Conservation (phyloP, 2,329 filamentous ascomycete species). For the Apiospora aurea region DNA sequence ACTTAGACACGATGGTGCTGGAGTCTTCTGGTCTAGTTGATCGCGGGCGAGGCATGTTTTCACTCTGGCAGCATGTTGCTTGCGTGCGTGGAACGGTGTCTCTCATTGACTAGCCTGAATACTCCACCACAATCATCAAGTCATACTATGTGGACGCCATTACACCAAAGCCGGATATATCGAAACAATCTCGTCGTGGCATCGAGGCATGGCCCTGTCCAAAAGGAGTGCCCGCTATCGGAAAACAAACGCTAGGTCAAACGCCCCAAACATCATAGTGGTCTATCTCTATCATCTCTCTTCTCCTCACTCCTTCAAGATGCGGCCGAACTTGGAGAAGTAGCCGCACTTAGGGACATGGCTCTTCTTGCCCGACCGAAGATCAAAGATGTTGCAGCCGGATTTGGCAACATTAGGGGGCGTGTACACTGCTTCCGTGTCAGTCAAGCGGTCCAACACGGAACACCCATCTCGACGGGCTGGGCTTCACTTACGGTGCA, state of each 20-base stretch:
- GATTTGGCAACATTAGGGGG: conserved; percentile 86
- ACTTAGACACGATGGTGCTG: background rate
- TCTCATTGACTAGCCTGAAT: background rate
- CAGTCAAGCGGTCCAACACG: conserved; percentile 33
- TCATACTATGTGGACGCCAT: conserved; percentile 3
- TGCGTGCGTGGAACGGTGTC: background rate
- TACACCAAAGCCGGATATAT: background rate
- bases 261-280: background rate
- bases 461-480: conserved; percentile 5
- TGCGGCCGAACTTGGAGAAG: conserved; percentile 68
- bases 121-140: background rate
- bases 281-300: background rate
- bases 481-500: conserved; percentile 67
- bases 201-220: background rate
- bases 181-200: background rate
- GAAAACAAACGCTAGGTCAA: conserved; percentile 2
- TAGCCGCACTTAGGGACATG: conserved; percentile 76
- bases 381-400: conserved; percentile 84
- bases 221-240: conserved; percentile 3
- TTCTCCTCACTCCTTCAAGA: background rate
- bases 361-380: conserved; percentile 74
- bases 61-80: background rate
- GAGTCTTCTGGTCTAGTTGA: background rate
- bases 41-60: background rate
- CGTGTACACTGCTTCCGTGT: conserved; percentile 68